Conservation (phyloP, 768 basidiomycete genomes). For the Phaeotremella fagi region DNA sequence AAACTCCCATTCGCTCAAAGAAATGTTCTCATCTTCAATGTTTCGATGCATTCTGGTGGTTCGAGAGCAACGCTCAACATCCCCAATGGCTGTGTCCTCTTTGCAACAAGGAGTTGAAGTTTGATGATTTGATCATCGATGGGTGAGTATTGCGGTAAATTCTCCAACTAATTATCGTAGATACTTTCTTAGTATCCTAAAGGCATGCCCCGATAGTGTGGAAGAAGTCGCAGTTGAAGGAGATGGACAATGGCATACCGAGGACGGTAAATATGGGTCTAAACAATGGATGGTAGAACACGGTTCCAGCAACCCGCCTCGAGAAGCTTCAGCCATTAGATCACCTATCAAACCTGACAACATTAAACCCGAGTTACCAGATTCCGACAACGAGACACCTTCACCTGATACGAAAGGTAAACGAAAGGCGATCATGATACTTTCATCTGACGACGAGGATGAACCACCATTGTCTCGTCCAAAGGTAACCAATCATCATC, state of each 20-base stretch:
- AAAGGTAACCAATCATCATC: background rate
- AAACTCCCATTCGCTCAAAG: slow-evolving; percentile 77
- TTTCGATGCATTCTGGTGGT: slow-evolving; percentile 93
- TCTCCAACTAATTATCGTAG: slow-evolving; percentile 51
- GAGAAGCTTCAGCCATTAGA: background rate
- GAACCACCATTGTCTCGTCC: slow-evolving; percentile 3
- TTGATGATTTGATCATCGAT: slow-evolving; percentile 82
- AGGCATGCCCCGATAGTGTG: slow-evolving; percentile 66
- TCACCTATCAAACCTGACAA: background rate
- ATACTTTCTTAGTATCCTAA: slow-evolving; percentile 81
- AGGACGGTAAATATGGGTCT: slow-evolving; percentile 78
- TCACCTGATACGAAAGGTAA: slow-evolving; percentile 20
- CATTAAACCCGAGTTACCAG: background rate
- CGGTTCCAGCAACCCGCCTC: background rate
- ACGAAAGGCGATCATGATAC: slow-evolving; percentile 29
- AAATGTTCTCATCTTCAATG: slow-evolving; percentile 86
- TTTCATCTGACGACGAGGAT: slow-evolving; percentile 30
- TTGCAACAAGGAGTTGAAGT: slow-evolving; percentile 72
- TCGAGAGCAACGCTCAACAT: slow-evolving; percentile 89
- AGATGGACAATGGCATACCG: slow-evolving; percentile 92
- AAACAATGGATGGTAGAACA: slow-evolving; percentile 56
- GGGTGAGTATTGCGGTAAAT: slow-evolving; percentile 52
- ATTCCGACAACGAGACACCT: background rate
- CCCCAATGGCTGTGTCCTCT: slow-evolving; percentile 95
- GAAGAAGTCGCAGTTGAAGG: slow-evolving; percentile 93